Evolutionary conservation across 2,329 filamentous ascomycete genomes (phyloP).

Genomic region (Arthroderma sp.): DNA sequence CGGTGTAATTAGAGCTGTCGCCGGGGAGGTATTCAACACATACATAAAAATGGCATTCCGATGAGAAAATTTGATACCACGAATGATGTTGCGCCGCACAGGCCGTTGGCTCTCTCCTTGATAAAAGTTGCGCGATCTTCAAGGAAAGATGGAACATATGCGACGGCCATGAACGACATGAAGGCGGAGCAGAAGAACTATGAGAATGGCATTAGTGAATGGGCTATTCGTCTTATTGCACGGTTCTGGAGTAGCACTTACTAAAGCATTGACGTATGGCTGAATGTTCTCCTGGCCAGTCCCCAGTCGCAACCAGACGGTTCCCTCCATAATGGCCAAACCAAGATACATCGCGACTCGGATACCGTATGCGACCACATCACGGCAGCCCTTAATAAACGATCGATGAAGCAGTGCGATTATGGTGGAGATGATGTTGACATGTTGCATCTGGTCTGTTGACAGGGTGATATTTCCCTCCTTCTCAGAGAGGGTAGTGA

Average conservation of each 20-base stretch:
- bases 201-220: background rate
- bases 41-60: constrained; percentile 65
- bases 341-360: constrained; percentile 70
- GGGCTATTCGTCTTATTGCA: background rate
- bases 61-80: constrained; percentile 70
- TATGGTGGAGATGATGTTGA: constrained; percentile 41
- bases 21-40: constrained; percentile 11
- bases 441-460: constrained; percentile 20
- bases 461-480: constrained; percentile 17
- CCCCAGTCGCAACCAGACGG: constrained; percentile 65
- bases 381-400: constrained; percentile 73
- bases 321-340: constrained; percentile 76
- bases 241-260: constrained; percentile 20
- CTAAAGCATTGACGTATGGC: constrained; percentile 69
- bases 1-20: background rate
- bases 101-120: constrained; percentile 70
- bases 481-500: constrained; percentile 17
- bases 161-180: constrained; percentile 72
- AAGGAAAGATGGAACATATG: constrained; percentile 72
- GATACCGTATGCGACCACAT: constrained; percentile 73
- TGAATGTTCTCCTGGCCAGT: constrained; percentile 62
- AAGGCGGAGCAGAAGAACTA: constrained; percentile 60
- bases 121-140: constrained; percentile 62
- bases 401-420: constrained; percentile 61
- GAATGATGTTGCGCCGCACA: constrained; percentile 64